phyloP scores from a whole-genome alignment of 192 early-diverging fungal species.

The Podila clonocystis region DNA sequence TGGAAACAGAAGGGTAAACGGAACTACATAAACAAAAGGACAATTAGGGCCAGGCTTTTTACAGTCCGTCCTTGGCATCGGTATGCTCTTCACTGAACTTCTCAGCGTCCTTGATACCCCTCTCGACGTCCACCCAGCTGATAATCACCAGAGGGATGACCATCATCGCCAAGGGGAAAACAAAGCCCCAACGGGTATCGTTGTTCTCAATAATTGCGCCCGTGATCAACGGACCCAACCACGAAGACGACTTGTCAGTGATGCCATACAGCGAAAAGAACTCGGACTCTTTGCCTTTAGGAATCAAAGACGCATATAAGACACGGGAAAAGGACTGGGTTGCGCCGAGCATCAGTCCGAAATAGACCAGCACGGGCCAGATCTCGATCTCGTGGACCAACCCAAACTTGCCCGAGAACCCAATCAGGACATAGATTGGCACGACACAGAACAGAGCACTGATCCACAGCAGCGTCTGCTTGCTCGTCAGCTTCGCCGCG shows the following conservation, averaged over 20 bases:
- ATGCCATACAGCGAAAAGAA: conserved; percentile 79
- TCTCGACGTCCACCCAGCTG: conserved; percentile 62
- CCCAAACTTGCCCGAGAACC: conserved; percentile 66
- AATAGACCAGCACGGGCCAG: conserved; percentile 61
- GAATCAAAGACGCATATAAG: conserved; percentile 70
- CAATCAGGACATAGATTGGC: conserved; percentile 72
- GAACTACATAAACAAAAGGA: not conserved
- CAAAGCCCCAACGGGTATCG: conserved; percentile 64
- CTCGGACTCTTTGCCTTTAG: conserved; percentile 71
- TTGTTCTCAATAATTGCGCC: conserved; percentile 68
- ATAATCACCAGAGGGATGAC: conserved; percentile 62
- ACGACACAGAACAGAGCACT: conserved; percentile 57
- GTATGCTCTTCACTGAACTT: conserved; percentile 40
- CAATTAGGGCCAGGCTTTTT: conserved; percentile 7
- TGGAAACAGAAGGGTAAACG: not conserved
- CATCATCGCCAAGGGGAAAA: conserved; percentile 66
- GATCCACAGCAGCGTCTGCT: conserved; percentile 63
- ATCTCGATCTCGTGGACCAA: conserved; percentile 64
- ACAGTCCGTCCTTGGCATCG: conserved; percentile 40
- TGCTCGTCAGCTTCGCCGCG: conserved; percentile 57
- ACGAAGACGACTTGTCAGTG: conserved; percentile 76
- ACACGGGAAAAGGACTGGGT: conserved; percentile 66
- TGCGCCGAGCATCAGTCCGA: conserved; percentile 72
- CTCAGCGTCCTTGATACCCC: conserved; percentile 65
- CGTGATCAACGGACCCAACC: conserved; percentile 79